Evolutionary conservation across 768 basidiomycete species (phyloP), one percentile per base, ranked within the genome.

Genomic region (Mycena haematopus): DNA sequence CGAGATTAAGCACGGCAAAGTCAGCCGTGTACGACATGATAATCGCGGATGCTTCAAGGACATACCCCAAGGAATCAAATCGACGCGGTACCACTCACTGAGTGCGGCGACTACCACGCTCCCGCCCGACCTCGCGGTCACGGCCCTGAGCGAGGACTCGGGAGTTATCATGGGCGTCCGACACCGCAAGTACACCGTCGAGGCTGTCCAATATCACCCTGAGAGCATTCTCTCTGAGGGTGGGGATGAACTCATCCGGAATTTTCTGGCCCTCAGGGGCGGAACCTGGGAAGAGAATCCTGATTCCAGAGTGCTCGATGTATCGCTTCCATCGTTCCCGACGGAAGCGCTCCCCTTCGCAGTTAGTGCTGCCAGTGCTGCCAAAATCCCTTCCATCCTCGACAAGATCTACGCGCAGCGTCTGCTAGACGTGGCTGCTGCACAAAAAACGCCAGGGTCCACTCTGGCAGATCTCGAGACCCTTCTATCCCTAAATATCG

Each of bases 81-180:
- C 92, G 13, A 99, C 93, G 7, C 91, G 97, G 15, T 99, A 99
- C 76, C 97, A 99, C 80, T 97, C 95, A 24, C 87, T 99, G 67
- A 92, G 93, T 56, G 96, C 96, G 2, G 82, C 86, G 25, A 77
- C 91, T 52, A 82, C 84, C 31, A 87, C 91, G 0, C 82, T 99
- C 14, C 96, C 97, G 0, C 72, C 84, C 17, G 84, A 86, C 1
- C 86, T 99, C 60, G 88, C 90, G 57, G 85, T 98, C 58, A 93
- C 95, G 0, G 89, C 93, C 4, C 85, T 89, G 6, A 92, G 95
- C 8, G 87, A 91, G 69, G 92, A 95, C 60, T 92, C 90, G 52
- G 96, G 97, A 14, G 93, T 99, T 65, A 93, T 99, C 73, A 99
- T 99, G 97, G 97, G 93, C 51, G 88, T 99, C 50, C 86, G 96